Percentiles rank a stretch among this genome's conserved stretches.
Evolutionary conservation across 129 eudicot species (phyloP).

Genomic region (Centrapalus pauciflorus): DNA sequence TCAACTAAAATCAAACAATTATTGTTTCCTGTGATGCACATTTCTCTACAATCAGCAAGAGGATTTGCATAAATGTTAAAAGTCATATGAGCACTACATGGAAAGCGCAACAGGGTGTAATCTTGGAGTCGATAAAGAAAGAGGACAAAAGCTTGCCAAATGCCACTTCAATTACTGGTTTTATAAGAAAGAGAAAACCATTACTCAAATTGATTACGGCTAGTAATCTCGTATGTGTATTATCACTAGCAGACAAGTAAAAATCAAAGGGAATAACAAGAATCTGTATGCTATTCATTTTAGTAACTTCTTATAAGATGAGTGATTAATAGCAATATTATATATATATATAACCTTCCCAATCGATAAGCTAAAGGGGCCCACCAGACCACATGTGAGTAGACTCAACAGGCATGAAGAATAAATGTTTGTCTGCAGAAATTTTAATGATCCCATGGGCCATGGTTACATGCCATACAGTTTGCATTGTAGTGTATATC

Average conservation of each 20-base stretch:
- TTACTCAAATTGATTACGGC: not conserved
- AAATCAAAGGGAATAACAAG: no score
- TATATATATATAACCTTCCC: no score
- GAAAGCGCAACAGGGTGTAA: not conserved
- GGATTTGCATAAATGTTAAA: not conserved
- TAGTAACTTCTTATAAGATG: no score
- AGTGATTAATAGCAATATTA: no score
- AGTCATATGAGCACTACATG: not conserved
- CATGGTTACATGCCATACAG: not conserved
- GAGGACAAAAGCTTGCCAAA: not conserved
- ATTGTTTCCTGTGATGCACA: not conserved
- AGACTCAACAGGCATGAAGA: no score
- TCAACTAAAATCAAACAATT: not conserved
- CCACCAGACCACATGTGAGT: no score
- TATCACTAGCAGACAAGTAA: no score
- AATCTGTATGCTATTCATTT: no score
- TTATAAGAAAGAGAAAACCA: not conserved
- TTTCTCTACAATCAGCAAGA: slow-evolving; percentile 6
- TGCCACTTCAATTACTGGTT: not conserved
- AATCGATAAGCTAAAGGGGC: no score
- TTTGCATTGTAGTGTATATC: not conserved
- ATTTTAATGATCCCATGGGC: not conserved
- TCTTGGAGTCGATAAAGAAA: not conserved
- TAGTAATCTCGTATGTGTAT: no score
- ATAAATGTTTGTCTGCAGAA: no score